Conservation (phyloP, 371 early-diverging fungal species). For the Circinella minor region DNA sequence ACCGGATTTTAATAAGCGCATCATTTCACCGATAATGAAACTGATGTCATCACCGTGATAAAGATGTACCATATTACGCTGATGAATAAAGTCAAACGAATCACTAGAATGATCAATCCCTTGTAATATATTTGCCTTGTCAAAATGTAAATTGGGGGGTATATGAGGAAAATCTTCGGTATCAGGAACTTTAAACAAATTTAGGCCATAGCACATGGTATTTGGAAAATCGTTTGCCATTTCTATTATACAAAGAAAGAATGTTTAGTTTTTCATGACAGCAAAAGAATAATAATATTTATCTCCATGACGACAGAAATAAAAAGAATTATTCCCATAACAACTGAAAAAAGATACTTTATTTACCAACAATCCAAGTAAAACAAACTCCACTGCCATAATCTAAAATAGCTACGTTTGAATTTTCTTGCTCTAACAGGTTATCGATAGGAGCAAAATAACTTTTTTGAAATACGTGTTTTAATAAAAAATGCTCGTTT, state of each 20-base stretch:
- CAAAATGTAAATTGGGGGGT: constrained; percentile 31
- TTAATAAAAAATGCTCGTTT: constrained; percentile 35
- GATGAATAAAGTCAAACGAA: constrained; percentile 42
- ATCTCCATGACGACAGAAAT: too few species aligned
- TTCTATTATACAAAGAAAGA: constrained; percentile 16
- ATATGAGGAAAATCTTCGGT: constrained; percentile 18
- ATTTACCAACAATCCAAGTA: constrained; percentile 37
- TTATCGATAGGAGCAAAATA: constrained; percentile 39
- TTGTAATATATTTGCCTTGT: constrained; percentile 26
- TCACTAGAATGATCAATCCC: constrained; percentile 23
- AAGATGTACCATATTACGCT: constrained; percentile 33
- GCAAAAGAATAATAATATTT: too few species aligned
- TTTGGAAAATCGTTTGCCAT: constrained; percentile 40
- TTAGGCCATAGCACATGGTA: constrained; percentile 34
- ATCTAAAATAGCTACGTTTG: constrained; percentile 29
- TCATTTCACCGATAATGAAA: constrained; percentile 27
- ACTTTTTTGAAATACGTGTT: constrained; percentile 41
- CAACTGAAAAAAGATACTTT: neutral
- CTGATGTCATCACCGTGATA: constrained; percentile 29
- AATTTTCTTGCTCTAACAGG: constrained; percentile 4
- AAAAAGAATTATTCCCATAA: too few species aligned
- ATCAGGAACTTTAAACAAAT: constrained; percentile 24
- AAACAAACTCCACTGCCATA: constrained; percentile 39
- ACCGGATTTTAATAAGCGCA: constrained; percentile 38
- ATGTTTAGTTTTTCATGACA: neutral